Conservation (phyloP, 306 rosid genomes). For the Rubus parviflorus region DNA sequence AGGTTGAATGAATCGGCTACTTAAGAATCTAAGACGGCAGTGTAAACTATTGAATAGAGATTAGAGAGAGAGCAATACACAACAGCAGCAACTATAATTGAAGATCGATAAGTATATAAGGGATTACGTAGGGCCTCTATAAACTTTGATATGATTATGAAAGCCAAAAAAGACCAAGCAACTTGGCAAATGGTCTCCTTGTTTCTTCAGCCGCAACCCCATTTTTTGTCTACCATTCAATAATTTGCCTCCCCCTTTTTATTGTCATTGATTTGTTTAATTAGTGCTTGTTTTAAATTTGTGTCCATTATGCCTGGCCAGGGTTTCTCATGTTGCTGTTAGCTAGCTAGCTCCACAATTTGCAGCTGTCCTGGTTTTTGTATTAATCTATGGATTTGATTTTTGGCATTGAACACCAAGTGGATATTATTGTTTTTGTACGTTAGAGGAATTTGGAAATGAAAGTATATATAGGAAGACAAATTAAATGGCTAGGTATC, state of each 20-base stretch:
- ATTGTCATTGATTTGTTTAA: background rate
- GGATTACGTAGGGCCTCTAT: too few relatives aligned
- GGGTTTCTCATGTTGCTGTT: background rate
- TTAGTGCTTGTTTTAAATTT: background rate
- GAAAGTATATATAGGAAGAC: background rate
- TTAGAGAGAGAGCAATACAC: too few relatives aligned
- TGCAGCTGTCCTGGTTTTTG: background rate
- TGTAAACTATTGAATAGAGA: too few relatives aligned
- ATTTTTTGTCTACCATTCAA: background rate
- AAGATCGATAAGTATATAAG: too few relatives aligned
- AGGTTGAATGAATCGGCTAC: too few relatives aligned
- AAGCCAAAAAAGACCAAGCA: background rate
- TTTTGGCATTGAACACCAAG: background rate
- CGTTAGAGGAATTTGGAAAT: background rate
- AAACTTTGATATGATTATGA: background rate
- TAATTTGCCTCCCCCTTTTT: background rate
- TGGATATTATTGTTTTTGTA: background rate
- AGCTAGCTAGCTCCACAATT: background rate
- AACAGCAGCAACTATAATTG: too few relatives aligned
- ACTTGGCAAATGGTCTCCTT: background rate
- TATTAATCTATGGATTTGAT: background rate
- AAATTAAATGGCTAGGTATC: background rate
- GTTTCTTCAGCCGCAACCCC: conserved; percentile 5
- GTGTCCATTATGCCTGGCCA: background rate
- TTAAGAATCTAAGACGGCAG: too few relatives aligned